A percentile compares a stretch with the other conserved stretches of the same genome.
Conservation (phyloP, 208 protist genomes). For the Trypanosoma mega region DNA sequence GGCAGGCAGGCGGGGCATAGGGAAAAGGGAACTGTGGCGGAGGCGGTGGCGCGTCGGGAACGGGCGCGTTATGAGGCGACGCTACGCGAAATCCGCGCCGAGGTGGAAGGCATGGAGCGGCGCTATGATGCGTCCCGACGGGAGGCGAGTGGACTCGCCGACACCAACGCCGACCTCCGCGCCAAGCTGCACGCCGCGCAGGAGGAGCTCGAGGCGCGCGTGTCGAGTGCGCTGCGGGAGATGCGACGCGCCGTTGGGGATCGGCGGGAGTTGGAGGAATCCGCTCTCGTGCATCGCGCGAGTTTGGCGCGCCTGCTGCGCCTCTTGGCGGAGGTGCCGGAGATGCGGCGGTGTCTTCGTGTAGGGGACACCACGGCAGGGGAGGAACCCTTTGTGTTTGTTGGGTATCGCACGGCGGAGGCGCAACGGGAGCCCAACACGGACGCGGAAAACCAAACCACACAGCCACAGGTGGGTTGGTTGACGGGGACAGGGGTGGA, state of each 20-base stretch:
- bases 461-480: not conserved
- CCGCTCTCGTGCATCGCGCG: slow-evolving; percentile 53
- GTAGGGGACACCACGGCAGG: slow-evolving; percentile 46
- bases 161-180: slow-evolving; percentile 21
- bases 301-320: slow-evolving; percentile 77
- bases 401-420: slow-evolving; percentile 46
- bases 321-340: slow-evolving; percentile 73
- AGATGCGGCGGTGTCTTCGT: slow-evolving; percentile 51
- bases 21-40: slow-evolving; percentile 1
- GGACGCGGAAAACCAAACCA: not conserved
- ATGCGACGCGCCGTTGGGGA: slow-evolving; percentile 20
- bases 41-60: slow-evolving; percentile 3
- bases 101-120: slow-evolving; percentile 25
- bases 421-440: not conserved
- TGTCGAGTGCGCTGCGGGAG: slow-evolving; percentile 11
- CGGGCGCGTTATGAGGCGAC: slow-evolving; percentile 13
- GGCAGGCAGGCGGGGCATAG: not conserved
- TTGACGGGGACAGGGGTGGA: slow-evolving; percentile 58
- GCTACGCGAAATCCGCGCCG: slow-evolving; percentile 19
- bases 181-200: slow-evolving; percentile 23
- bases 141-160: slow-evolving; percentile 18
- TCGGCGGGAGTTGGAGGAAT: slow-evolving; percentile 42
- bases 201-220: slow-evolving; percentile 17
- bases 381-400: slow-evolving; percentile 62
- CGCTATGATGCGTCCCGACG: slow-evolving; percentile 6